Base-by-base conservation (phyloP, 352 stramenopile species). In the Phytophthora litchii region DNA sequence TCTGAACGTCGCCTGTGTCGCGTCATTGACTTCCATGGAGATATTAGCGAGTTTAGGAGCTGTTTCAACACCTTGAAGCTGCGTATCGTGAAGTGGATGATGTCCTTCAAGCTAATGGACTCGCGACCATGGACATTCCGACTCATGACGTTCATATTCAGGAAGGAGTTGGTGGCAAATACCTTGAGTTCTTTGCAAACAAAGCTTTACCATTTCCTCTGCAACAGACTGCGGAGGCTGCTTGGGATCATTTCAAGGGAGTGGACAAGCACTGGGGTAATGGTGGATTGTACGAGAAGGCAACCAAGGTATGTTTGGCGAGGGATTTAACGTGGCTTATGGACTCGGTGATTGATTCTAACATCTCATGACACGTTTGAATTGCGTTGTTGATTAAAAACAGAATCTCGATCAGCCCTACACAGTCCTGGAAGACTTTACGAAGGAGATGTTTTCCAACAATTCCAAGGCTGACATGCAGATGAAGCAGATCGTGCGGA, bases 121-220 rank as follows among this genome's bases (percentile, higher is more conserved):
- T 74, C 0, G 59, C 38, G 3, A 60, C 23, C 12, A 63, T 64
- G 38, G 48, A 65, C 16, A 50, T 34, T 32, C 27, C 47, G 0
- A 45, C 53, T 1, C 36, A 52, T 43, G 50, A 68, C 41, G 59
- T 65, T 17, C 50, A 59, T 12, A 60, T 70, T 12, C 43, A 54
- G 17, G 43, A 74, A 60, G 49, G 25, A n/a, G 43, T 36, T 17
- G 60, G 45, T 19, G 65, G 60, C 1, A 74, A 70, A 31, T 61
- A 67, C 25, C 45, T 73, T 9, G 59, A 70, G 48, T 62, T 73
- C 37, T 67, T 56, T 16, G 35, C 48, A 1, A 60, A 67, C 21
- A 66, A 59, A 5, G 27, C 44, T 3, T 37, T 74, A 13, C 65
- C 65, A 2, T 74, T 66, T 29, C 27, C 34, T 17, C 41, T 53